Base-by-base conservation (phyloP, 495 filamentous ascomycete genomes). In the Pseudomonodictys pantanalensis region DNA sequence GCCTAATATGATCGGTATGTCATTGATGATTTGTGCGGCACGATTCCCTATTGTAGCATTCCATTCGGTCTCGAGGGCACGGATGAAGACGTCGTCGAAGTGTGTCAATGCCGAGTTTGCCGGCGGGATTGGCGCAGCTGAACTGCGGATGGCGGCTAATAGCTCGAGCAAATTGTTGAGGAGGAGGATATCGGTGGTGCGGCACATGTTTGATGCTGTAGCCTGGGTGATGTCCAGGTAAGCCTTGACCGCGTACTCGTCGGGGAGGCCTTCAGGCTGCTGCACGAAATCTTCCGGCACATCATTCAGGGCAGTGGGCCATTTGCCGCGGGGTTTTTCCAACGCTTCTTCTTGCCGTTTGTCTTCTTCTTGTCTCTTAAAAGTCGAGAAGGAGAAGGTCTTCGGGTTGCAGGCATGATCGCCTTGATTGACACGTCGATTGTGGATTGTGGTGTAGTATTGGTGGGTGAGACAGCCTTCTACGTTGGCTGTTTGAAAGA, bases 151-250 rank as follows among this genome's bases (percentile, higher is more conserved):
- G 32, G 32, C 32, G 7, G 32, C 32, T 15, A 35, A 7, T 15
- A 35, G 15, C 15, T 30, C 22, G 9, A 57, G 28, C 6, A 59
- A 10, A 5, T 11, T 17, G n/a, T 43, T 26, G 3, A 52, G 35
- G 20, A 59, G 56, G 11, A 30, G 46, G 15, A 59, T 51, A 44
- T 51, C 35, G 26, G 24, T 39, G 17, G 56, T 47, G 18, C 56
- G 30, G n/a, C 22, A 28, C 11, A 51, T 10, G n/a, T 38, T 39
- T 4, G 43, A 22, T 6, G 38, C 24, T 6, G 28, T 12, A 1
- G 44, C 24, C 20, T 24, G 10, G 1, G 56, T 50, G 3, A 51
- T 26, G 11, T 30, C 42, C 11, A 51, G 3, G 22, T 59, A 41
- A 2, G 32, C 23, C 2, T 29, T 25, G 9, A 51, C 47, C 1